Conservation (phyloP, 768 basidiomycete genomes). For the Omphalotus guepiniiformis region DNA sequence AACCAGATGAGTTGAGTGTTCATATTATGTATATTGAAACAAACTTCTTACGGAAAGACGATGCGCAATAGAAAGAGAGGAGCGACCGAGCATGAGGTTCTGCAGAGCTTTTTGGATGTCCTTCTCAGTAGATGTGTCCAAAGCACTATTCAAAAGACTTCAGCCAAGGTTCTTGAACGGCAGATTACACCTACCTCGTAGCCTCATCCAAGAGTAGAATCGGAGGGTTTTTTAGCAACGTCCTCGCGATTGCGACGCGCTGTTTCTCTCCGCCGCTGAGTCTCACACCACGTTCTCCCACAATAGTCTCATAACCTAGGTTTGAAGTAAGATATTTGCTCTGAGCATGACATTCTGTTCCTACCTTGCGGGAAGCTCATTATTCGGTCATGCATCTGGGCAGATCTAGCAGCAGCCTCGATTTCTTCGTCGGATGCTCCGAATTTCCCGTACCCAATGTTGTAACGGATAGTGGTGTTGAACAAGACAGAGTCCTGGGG, state of each 20-base stretch:
- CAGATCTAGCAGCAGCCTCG: constrained; percentile 71
- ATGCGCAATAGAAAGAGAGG: constrained; percentile 77
- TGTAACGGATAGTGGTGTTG: constrained; percentile 67
- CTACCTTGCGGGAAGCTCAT: constrained; percentile 72
- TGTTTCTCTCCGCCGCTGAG: constrained; percentile 90
- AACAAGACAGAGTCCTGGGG: constrained; percentile 82
- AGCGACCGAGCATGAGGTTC: constrained; percentile 68
- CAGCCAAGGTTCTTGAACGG: background rate
- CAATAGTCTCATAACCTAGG: constrained; percentile 71
- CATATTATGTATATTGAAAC: constrained; percentile 5
- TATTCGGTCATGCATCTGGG: constrained; percentile 87
- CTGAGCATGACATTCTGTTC: background rate
- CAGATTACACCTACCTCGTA: constrained; percentile 47
- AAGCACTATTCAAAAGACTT: constrained; percentile 42
- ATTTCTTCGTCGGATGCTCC: constrained; percentile 70
- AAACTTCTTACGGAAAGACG: constrained; percentile 59
- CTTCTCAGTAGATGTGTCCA: constrained; percentile 89
- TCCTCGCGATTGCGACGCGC: constrained; percentile 82
- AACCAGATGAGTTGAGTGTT: constrained; percentile 15
- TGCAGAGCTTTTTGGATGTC: constrained; percentile 88
- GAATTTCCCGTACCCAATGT: constrained; percentile 82
- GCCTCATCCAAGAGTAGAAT: constrained; percentile 78
- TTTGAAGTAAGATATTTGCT: constrained; percentile 5
- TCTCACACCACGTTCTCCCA: constrained; percentile 87
- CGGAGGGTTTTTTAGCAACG: constrained; percentile 81